Evolutionary conservation across 163 green algal species (phyloP), one percentile per base, ranked within the genome.

Genomic region (Scenedesmus sp.): DNA sequence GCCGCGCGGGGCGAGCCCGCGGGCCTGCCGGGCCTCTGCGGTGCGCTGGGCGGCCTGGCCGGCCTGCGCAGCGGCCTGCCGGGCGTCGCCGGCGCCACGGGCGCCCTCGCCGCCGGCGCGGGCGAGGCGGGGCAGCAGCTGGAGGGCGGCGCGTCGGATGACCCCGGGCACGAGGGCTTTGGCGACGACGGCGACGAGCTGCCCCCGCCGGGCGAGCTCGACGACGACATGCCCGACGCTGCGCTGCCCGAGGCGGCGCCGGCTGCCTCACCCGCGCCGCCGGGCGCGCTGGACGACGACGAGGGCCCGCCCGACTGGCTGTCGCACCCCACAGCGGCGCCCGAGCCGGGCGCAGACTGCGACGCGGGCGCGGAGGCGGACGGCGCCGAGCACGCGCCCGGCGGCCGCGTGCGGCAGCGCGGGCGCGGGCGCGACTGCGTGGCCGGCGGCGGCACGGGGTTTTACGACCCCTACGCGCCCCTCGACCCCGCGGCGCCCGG

Each of bases 401-500:
- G 3, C 36, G 33, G 51, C 20, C 45, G 22, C 22, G 58, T 33
- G 66, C 44, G 69, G 26, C 70, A 67, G 65, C 53, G 58, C 20
- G 51, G 29, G 18, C 39, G 20, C 2, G 18, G 58, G 4, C 42
- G 24, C 29, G 47, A 36, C 47, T 51, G 20, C 67, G n/a, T 2
- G 24, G n/a, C 31, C 51, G 54, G 5, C 53, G 54, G 20, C 69
- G 67, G 50, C 72, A 53, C 71, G 42, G 82, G 74, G 18, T 53
- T 73, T 17, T 93, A 87, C 62, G 91, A 96, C 74, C 88, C 90
- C 0, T 96, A 91, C 76, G 75, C 70, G 26, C 92, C 89, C 3
- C 83, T 95, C 47, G 89, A 96, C 75, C 82, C 84, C 7, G 29
- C 88, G 26, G 64, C 77, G 13, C 60, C 78, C 15, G 84, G 90